Base-by-base conservation (phyloP, 2,329 filamentous ascomycete species). In the Aspergillus tubingensis region DNA sequence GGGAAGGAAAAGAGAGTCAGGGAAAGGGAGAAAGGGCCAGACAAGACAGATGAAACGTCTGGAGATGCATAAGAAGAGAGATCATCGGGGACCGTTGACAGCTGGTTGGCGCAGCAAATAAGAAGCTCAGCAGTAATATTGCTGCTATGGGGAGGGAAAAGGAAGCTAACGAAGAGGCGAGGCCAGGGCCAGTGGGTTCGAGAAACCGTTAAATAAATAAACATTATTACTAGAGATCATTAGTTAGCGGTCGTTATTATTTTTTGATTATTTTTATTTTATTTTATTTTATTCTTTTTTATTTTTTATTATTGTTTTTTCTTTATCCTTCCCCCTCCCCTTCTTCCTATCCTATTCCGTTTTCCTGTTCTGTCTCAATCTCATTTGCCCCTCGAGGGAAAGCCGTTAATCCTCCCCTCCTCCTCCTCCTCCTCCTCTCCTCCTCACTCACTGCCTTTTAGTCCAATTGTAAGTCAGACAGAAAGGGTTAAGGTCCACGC, bases 51-150 rank as follows among this genome's bases (percentile, higher is more conserved):
- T 67, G 67, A 68, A 68, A 68, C 67, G 55, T 47, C 56, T 63
- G 58, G 57, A 58, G 60, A 67, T 66, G 64, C 64, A 67, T 63
- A 61, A 62, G 56, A 60, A 64, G 62, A 62, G 59, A 65, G 67
- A 69, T 69, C 67, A 68, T 64, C 67, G 52, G 63, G 60, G 53
- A 41, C 27, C 23, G 63, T 54, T 69, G 66, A 69, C 67, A 69
- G 67, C 62, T 67, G 63, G 65, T 67, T 44, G 41, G 60, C 55
- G 61, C 57, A 65, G 62, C 65, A 66, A 68, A 63, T 66, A 51
- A 66, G 62, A 63, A 61, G 56, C 58, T 64, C 64, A 61, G 58
- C 54, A 60, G 58, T 60, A 62, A 59, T 54, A 62, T 52, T 54
- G 36, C 47, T 58, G 27, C 50, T 53, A 63, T 50, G 59, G 58